Evolutionary conservation across 352 stramenopile species (phyloP).

Genomic region (Globisporangium orthogonon): DNA sequence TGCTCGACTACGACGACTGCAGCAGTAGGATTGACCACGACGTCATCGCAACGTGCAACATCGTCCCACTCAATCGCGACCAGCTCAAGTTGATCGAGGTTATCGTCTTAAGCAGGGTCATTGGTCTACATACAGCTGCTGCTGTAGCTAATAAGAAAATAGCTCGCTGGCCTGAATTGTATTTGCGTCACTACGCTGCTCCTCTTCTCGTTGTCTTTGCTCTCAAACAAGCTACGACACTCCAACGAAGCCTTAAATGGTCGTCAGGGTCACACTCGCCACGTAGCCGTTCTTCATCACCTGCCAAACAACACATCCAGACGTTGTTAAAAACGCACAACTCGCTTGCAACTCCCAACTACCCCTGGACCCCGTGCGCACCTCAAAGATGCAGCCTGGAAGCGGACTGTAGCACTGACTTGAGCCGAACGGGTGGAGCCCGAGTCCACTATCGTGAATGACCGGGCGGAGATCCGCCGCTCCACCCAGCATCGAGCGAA

Average conservation of each 20-base stretch:
- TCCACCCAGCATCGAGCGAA: constrained; percentile 47
- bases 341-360: background rate
- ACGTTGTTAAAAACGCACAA: background rate
- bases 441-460: constrained; percentile 70
- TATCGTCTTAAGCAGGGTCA: no score
- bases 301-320: background rate
- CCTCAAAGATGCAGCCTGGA: constrained; percentile 72
- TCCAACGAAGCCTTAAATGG: constrained; percentile 3
- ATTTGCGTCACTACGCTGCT: no score
- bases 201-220: background rate
- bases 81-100: no score
- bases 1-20: no score
- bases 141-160: no score
- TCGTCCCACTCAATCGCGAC: no score
- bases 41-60: no score
- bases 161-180: no score
- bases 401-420: constrained; percentile 71
- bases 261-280: constrained; percentile 62
- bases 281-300: constrained; percentile 78
- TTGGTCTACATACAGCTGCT: no score
- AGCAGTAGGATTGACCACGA: no score
- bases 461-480: constrained; percentile 53
- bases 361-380: background rate
- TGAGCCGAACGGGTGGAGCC: constrained; percentile 72
- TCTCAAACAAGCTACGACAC: background rate